These are phyloP conservation scores for Epichloe coenophiala DNA, from an alignment of 2,329 filamentous ascomycete genomes.

Conservation along the genomic window DNA sequence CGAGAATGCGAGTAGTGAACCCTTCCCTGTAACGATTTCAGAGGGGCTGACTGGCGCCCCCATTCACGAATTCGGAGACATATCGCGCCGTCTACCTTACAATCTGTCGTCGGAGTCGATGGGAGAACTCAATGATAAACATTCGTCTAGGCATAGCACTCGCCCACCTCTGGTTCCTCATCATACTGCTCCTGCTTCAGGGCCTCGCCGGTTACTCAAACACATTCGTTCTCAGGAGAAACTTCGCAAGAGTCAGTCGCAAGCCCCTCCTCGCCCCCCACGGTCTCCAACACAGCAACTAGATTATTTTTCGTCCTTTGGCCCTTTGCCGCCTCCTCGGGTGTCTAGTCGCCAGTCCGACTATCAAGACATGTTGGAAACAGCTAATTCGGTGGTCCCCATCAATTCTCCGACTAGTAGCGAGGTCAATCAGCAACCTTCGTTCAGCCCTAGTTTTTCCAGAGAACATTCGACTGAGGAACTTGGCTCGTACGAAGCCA, in stretches of 20 bases:
- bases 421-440: conserved; percentile 31
- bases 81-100: neutral
- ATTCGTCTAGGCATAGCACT: neutral
- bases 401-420: conserved; percentile 33
- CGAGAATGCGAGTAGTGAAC: conserved; percentile 30
- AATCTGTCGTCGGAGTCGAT: conserved; percentile 21
- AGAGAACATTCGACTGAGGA: conserved; percentile 7
- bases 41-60: neutral
- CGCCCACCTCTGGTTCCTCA: conserved; percentile 9
- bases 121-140: neutral
- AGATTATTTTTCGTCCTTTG: conserved; percentile 16
- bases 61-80: neutral
- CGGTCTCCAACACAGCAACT: conserved; percentile 30
- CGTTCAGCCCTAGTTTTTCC: conserved; percentile 21
- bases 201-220: conserved; percentile 25
- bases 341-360: conserved; percentile 40
- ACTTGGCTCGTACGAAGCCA: neutral
- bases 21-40: neutral
- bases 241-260: conserved; percentile 32
- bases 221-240: conserved; percentile 36
- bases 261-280: conserved; percentile 28
- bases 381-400: conserved; percentile 18
- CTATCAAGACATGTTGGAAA: conserved; percentile 28
- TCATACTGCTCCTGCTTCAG: conserved; percentile 11
- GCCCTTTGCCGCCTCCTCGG: conserved; percentile 36